A percentile compares a stretch with the other conserved stretches of the same genome.
These are phyloP conservation scores for Microstroma glucosiphilum DNA, from an alignment of 1,284 basidiomycete species.

Conservation along the genomic window DNA sequence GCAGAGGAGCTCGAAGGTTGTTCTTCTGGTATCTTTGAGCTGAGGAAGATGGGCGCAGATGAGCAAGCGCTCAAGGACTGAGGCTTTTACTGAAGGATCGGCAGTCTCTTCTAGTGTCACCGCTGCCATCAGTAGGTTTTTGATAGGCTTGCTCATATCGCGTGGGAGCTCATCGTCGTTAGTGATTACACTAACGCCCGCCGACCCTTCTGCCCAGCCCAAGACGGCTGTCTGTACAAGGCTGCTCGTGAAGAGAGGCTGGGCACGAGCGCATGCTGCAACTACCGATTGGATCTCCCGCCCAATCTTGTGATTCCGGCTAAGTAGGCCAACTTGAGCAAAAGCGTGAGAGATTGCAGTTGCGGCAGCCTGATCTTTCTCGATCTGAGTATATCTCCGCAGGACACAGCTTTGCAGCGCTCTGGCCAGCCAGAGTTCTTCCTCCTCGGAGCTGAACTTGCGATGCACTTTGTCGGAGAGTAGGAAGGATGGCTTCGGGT, in stretches of 20 bases:
- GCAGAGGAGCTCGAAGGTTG: constrained; percentile 42
- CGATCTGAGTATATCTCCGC: constrained; percentile 12
- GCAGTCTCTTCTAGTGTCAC: constrained; percentile 22
- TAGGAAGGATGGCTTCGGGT: constrained; percentile 46
- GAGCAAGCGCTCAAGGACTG: constrained; percentile 38
- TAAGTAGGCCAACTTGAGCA: constrained; percentile 17
- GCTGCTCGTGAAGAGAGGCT: constrained; percentile 24
- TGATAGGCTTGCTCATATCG: constrained; percentile 18
- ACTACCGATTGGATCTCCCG: background rate
- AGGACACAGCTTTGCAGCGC: constrained; percentile 24
- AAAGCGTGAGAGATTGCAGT: constrained; percentile 24
- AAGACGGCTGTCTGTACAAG: constrained; percentile 24
- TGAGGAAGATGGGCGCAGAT: constrained; percentile 39
- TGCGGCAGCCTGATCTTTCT: constrained; percentile 21
- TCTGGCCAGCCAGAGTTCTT: constrained; percentile 34
- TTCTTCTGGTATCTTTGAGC: constrained; percentile 29
- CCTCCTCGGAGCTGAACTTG: constrained; percentile 29
- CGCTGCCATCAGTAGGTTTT: constrained; percentile 27
- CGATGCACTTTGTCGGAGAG: constrained; percentile 43
- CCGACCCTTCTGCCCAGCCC: constrained; percentile 14
- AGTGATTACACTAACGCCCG: constrained; percentile 6
- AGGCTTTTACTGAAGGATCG: constrained; percentile 17
- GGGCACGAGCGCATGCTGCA: background rate
- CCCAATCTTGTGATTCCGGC: background rate
- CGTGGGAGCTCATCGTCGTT: background rate